Conservation (phyloP, 768 basidiomycete species). For the Mycena albidolilacea region DNA sequence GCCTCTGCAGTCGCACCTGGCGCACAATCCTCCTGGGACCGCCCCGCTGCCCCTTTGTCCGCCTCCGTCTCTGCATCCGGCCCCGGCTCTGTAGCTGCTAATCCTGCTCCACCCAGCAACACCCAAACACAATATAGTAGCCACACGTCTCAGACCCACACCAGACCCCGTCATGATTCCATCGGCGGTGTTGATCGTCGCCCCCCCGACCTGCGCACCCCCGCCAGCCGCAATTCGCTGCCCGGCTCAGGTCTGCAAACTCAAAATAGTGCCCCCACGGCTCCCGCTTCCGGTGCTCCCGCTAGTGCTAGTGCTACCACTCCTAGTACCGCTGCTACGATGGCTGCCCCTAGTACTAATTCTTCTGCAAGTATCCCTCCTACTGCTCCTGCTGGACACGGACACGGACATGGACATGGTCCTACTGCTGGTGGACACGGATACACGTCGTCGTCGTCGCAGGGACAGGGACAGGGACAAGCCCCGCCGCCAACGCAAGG, state of each 20-base stretch:
- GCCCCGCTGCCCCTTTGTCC: constrained; percentile 1
- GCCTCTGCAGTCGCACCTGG: constrained; percentile 3
- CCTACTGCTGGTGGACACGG: background rate
- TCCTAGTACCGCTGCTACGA: constrained; percentile 16
- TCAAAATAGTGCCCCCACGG: constrained; percentile 20
- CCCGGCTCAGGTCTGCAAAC: constrained; percentile 18
- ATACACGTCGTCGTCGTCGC: background rate
- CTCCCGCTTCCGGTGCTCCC: constrained; percentile 18
- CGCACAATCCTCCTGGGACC: constrained; percentile 35
- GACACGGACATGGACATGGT: constrained; percentile 28
- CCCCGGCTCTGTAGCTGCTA: constrained; percentile 8
- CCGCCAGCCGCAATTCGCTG: constrained; percentile 30
- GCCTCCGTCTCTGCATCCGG: constrained; percentile 10
- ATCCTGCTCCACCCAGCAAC: background rate
- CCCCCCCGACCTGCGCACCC: constrained; percentile 36
- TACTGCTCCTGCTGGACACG: constrained; percentile 7
- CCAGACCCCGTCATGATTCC: constrained; percentile 27
- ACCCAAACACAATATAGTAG: constrained; percentile 11
- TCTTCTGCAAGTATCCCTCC: constrained; percentile 15
- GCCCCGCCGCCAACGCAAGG: constrained; percentile 2
- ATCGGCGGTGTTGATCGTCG: constrained; percentile 39
- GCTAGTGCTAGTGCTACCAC: constrained; percentile 2
- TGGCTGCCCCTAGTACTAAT: constrained; percentile 14
- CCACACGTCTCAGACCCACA: constrained; percentile 23
- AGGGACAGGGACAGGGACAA: constrained; percentile 18